A percentile compares a stretch with the other conserved stretches of the same genome.
Conservation (phyloP, 1,284 basidiomycete genomes). For the Cryptococcus sp. region DNA sequence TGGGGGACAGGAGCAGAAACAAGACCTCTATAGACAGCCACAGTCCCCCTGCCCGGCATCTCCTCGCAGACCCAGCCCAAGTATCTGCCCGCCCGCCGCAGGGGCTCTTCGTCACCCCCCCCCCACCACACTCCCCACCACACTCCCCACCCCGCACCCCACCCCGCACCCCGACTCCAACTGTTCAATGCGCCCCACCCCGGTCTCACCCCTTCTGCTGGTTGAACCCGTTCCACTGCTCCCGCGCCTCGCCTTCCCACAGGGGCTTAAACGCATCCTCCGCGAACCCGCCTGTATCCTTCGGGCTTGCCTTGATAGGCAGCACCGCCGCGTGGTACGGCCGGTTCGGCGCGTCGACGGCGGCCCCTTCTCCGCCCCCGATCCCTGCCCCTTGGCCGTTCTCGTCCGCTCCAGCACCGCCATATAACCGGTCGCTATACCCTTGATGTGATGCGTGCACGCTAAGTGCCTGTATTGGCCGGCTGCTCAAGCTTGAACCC, state of each 20-base stretch:
- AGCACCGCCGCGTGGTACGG: conserved; percentile 34
- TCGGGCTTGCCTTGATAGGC: conserved; percentile 32
- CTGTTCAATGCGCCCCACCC: no score
- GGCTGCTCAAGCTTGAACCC: not conserved
- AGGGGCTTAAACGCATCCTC: conserved; percentile 44
- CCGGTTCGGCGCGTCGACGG: conserved; percentile 3
- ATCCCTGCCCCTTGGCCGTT: not conserved
- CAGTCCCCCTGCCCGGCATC: no score
- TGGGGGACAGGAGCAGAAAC: no score
- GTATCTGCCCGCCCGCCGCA: no score
- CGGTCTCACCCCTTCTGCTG: conserved; percentile 5
- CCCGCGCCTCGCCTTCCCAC: conserved; percentile 20
- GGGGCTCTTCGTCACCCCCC: no score
- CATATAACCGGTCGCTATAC: not conserved
- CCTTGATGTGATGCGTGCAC: no score
- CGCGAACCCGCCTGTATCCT: conserved; percentile 33
- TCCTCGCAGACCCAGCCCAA: no score
- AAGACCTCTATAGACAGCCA: no score
- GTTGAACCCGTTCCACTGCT: conserved; percentile 18
- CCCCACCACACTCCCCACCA: no score
- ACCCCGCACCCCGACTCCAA: no score
- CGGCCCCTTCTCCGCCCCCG: not conserved
- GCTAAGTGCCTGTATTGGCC: not conserved
- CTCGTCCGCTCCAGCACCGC: not conserved
- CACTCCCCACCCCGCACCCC: no score